phyloP scores from a whole-genome alignment of 805 yeast genomes.

The Wickerhamiella slavikovae region DNA sequence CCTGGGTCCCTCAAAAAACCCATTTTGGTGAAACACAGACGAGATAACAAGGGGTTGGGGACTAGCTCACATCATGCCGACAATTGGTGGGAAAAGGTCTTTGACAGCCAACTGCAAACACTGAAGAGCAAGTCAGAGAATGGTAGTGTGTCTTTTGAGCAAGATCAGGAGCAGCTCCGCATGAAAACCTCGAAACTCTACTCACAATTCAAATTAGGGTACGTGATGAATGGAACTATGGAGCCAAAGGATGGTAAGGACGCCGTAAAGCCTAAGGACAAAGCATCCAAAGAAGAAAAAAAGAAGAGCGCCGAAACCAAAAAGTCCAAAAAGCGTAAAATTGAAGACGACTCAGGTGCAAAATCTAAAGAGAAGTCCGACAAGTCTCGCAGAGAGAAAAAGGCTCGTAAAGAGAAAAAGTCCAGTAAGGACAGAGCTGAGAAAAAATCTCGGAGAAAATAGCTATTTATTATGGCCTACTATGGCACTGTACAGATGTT shows the following conservation, averaged over 20 bases:
- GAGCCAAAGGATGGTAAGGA: slow-evolving; percentile 1
- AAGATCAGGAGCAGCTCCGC: slow-evolving; percentile 22
- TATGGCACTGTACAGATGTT: no score
- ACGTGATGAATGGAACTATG: slow-evolving; percentile 56
- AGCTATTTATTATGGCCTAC: no score
- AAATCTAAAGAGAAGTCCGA: slow-evolving; percentile 1
- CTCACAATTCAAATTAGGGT: slow-evolving; percentile 72
- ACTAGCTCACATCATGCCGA: slow-evolving; percentile 53
- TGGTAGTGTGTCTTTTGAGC: slow-evolving; percentile 29
- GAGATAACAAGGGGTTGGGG: slow-evolving; percentile 81
- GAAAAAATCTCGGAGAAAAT: no score
- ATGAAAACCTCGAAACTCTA: slow-evolving; percentile 46
- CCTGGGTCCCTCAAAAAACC: slow-evolving; percentile 72
- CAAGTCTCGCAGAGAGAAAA: slow-evolving; percentile 8
- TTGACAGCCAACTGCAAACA: slow-evolving; percentile 77
- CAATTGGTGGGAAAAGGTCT: slow-evolving; percentile 93
- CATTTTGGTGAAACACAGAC: slow-evolving; percentile 72
- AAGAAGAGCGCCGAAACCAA: background rate
- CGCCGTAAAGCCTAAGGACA: slow-evolving; percentile 1
- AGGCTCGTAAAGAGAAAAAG: slow-evolving; percentile 13
- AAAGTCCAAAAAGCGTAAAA: slow-evolving; percentile 2
- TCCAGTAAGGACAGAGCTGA: slow-evolving; percentile 6
- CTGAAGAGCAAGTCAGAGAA: slow-evolving; percentile 39
- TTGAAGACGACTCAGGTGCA: slow-evolving; percentile 1
- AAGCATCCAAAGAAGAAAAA: background rate